These are phyloP conservation scores for Cytospora piceae DNA, from an alignment of 2,329 filamentous ascomycete genomes.

Conservation along the genomic window DNA sequence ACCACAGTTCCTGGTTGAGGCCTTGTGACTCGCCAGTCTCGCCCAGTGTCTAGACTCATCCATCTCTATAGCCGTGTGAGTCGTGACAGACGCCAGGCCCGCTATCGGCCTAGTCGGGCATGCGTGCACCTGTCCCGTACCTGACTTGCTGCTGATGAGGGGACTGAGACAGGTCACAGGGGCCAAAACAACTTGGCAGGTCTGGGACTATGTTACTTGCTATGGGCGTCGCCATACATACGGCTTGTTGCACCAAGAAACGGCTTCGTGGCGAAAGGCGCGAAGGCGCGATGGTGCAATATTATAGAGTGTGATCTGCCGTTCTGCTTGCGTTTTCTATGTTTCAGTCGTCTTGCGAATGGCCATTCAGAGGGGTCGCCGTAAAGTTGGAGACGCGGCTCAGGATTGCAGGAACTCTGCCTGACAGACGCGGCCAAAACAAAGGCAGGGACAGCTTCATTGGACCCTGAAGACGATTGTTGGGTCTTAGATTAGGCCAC, in stretches of 20 bases:
- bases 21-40: conserved; percentile 8
- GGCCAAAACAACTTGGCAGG: not conserved
- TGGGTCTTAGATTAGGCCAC: conserved; percentile 23
- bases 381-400: conserved; percentile 9
- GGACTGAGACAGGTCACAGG: conserved; percentile 4
- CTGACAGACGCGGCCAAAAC: conserved; percentile 11
- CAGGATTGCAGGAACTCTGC: conserved; percentile 17
- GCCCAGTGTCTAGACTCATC: conserved; percentile 21
- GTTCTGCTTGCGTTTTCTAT: conserved; percentile 2
- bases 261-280: conserved; percentile 7
- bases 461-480: conserved; percentile 15
- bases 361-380: conserved; percentile 13
- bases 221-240: conserved; percentile 5
- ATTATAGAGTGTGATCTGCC: not conserved
- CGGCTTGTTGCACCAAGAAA: conserved; percentile 15
- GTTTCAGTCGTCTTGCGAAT: conserved; percentile 3
- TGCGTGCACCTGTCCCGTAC: conserved; percentile 1
- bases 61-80: conserved; percentile 12
- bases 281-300: conserved; percentile 2
- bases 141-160: conserved; percentile 3
- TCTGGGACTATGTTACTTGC: not conserved
- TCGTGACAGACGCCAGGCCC: conserved; percentile 22
- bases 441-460: conserved; percentile 1
- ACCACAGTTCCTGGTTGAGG: conserved; percentile 11
- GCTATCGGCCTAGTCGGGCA: conserved; percentile 10